Conservation (phyloP, 2,329 filamentous ascomycete species). For the Coleophoma crateriformis region DNA sequence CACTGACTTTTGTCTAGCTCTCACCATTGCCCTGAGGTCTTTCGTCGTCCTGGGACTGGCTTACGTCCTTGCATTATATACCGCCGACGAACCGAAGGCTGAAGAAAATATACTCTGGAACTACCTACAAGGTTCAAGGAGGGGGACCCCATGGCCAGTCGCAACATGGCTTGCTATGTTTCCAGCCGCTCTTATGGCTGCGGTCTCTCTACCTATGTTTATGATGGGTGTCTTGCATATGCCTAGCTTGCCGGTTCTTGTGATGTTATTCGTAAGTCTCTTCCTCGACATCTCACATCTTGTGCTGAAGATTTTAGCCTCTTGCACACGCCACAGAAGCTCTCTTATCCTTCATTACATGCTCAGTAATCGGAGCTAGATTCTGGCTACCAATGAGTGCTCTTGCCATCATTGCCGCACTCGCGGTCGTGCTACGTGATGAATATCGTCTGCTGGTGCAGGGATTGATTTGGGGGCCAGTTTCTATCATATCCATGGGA, state of each 20-base stretch:
- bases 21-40: slow-evolving; percentile 14
- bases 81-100: not conserved
- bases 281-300: not conserved
- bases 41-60: slow-evolving; percentile 6
- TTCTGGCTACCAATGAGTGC: slow-evolving; percentile 12
- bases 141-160: not conserved
- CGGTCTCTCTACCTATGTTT: slow-evolving; percentile 17
- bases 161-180: slow-evolving; percentile 12
- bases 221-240: slow-evolving; percentile 19
- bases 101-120: too few species aligned
- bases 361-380: slow-evolving; percentile 6
- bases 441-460: slow-evolving; percentile 23
- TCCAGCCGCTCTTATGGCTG: slow-evolving; percentile 13
- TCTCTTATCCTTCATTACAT: slow-evolving; percentile 12
- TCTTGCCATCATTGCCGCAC: slow-evolving; percentile 4
- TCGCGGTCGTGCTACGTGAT: slow-evolving; percentile 13
- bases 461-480: slow-evolving; percentile 15
- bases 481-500: slow-evolving; percentile 13
- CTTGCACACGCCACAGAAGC: slow-evolving; percentile 14
- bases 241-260: slow-evolving; percentile 18
- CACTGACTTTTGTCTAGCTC: slow-evolving; percentile 6
- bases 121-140: too few species aligned
- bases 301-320: slow-evolving; percentile 12
- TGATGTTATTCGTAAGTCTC: slow-evolving; percentile 21
- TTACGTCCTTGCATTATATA: slow-evolving; percentile 8